Evolutionary conservation across 2,329 filamentous ascomycete genomes (phyloP).

Genomic region (Beauveria sp.): DNA sequence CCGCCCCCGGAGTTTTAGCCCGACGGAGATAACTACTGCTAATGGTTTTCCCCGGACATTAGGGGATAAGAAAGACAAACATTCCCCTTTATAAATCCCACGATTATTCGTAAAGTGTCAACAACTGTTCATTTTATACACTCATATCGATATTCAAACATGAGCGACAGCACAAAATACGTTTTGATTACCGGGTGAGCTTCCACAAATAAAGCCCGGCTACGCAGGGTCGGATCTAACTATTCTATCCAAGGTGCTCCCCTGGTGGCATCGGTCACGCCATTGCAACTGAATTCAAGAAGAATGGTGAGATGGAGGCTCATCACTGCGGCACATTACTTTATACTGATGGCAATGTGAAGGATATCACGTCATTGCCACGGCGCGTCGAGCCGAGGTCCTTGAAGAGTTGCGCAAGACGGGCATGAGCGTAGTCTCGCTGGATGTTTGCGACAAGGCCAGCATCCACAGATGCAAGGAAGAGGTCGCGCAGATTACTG

Average conservation of each 20-base stretch:
- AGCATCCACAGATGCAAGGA: conserved; percentile 42
- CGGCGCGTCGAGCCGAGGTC: conserved; percentile 43
- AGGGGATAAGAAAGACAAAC: neutral
- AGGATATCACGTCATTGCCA: conserved; percentile 50
- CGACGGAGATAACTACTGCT: neutral
- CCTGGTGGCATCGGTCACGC: conserved; percentile 52
- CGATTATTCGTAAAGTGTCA: neutral
- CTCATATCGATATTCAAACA: neutral
- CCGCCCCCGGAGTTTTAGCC: neutral
- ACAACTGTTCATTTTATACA: neutral
- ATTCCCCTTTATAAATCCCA: neutral
- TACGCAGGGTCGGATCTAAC: neutral
- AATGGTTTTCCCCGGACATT: neutral
- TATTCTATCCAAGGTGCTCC: conserved; percentile 39
- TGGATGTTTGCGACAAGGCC: conserved; percentile 45
- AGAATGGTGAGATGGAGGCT: neutral
- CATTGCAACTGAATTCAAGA: conserved; percentile 32
- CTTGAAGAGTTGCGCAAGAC: conserved; percentile 36
- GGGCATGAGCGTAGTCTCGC: conserved; percentile 41
- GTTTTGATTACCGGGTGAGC: conserved; percentile 44
- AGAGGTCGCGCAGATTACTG: conserved; percentile 39
- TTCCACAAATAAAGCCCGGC: neutral
- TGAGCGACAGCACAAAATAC: conserved; percentile 26
- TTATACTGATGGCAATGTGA: conserved; percentile 11
- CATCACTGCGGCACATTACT: conserved; percentile 12